Percentiles rank a stretch among this genome's conserved stretches.
These are phyloP conservation scores for Pterothamnion heteromorphum DNA, from an alignment of 31 red algal species.

Conservation along the genomic window DNA sequence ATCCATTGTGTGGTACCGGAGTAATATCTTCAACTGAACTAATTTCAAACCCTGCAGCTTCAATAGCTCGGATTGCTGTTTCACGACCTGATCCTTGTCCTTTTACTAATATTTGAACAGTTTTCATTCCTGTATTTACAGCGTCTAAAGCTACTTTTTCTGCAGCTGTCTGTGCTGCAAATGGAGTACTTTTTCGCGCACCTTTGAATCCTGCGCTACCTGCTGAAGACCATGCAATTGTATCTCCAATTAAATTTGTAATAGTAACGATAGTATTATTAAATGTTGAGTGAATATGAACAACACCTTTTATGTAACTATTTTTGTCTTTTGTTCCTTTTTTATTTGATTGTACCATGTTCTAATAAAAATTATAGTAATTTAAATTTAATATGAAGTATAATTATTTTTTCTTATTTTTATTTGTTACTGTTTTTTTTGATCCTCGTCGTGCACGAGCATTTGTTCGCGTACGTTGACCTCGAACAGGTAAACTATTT, in stretches of 20 bases:
- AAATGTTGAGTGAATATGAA: neutral
- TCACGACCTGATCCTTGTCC: constrained; percentile 26
- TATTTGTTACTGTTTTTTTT: neutral
- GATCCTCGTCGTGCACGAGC: neutral
- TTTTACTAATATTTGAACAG: neutral
- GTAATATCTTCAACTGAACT: neutral
- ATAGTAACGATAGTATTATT: constrained; percentile 29
- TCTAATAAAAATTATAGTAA: too few relatives aligned
- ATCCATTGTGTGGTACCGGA: constrained; percentile 2
- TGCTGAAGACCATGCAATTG: neutral
- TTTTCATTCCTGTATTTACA: neutral
- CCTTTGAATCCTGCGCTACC: constrained; percentile 2
- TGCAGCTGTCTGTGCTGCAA: neutral
- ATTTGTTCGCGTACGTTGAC: constrained; percentile 27
- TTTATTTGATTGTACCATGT: too few relatives aligned
- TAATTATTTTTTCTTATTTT: too few relatives aligned
- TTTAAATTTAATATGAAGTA: neutral
- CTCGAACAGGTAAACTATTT: constrained; percentile 25
- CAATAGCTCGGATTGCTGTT: neutral
- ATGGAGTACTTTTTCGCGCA: neutral
- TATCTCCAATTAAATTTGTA: neutral
- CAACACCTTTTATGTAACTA: neutral
- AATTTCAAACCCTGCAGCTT: neutral
- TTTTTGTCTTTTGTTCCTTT: too few relatives aligned
- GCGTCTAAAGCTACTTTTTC: neutral